Conservation (phyloP, 257 asterid species). For the Osmanthus fragrans region DNA sequence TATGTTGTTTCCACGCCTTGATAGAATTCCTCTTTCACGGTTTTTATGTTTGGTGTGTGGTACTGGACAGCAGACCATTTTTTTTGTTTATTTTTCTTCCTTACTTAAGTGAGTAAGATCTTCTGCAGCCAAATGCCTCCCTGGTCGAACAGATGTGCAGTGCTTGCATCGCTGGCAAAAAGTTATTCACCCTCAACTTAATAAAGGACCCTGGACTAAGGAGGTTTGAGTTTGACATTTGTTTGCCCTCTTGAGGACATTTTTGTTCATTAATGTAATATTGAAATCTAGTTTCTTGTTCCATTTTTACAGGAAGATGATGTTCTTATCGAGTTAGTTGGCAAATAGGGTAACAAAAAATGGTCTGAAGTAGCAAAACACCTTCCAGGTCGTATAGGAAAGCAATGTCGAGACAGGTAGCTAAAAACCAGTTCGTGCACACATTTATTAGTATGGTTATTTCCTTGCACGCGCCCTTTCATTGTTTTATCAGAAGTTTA, state of each 20-base stretch:
- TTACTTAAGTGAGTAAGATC: not conserved
- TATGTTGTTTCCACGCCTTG: not conserved
- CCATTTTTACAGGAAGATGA: conserved; percentile 46
- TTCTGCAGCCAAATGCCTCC: conserved; percentile 45
- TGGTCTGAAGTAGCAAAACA: conserved; percentile 52
- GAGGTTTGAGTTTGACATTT: conserved; percentile 36
- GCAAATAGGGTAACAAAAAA: conserved; percentile 31
- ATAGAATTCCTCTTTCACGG: not conserved
- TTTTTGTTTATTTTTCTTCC: not conserved
- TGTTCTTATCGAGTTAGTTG: conserved; percentile 41
- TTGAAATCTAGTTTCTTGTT: conserved; percentile 8
- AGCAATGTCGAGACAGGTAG: conserved; percentile 70
- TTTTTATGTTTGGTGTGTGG: not conserved
- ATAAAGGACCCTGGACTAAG: conserved; percentile 60
- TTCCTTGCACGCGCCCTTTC: not conserved
- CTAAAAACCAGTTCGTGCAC: conserved; percentile 2
- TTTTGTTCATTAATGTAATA: not conserved
- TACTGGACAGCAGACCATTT: not conserved
- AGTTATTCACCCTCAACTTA: conserved; percentile 51
- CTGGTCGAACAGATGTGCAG: conserved; percentile 54
- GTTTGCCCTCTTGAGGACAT: not conserved
- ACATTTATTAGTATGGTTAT: not conserved
- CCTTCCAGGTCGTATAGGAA: conserved; percentile 60
- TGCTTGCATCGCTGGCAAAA: conserved; percentile 68
- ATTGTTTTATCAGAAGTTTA: not conserved